These are phyloP conservation scores for Pseudozyma hubeiensis DNA, from an alignment of 1,284 basidiomycete genomes.

Conservation along the genomic window DNA sequence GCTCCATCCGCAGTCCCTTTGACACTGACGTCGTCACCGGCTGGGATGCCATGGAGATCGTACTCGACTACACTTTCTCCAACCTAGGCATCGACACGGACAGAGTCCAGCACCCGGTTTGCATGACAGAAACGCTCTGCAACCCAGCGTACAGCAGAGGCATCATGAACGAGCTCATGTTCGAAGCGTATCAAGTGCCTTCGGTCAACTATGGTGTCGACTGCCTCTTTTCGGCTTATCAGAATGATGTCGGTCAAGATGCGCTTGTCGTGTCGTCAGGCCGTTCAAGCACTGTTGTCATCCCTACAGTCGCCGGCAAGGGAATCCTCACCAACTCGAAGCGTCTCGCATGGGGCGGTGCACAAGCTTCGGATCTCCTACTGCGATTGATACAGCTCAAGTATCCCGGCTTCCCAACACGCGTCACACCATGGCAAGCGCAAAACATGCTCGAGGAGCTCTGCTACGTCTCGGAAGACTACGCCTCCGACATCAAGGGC, in stretches of 20 bases:
- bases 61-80: constrained; percentile 90
- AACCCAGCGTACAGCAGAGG: constrained; percentile 89
- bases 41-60: constrained; percentile 76
- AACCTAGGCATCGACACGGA: constrained; percentile 84
- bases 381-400: constrained; percentile 94
- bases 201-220: constrained; percentile 90
- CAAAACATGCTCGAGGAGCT: constrained; percentile 89
- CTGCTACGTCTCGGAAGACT: constrained; percentile 86
- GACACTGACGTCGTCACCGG: constrained; percentile 65
- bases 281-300: constrained; percentile 54
- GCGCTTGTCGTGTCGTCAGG: constrained; percentile 63
- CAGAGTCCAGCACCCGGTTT: constrained; percentile 85
- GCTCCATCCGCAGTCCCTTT: constrained; percentile 59
- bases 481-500: constrained; percentile 76
- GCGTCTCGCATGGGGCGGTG: constrained; percentile 90
- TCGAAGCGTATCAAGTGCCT: constrained; percentile 91
- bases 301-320: constrained; percentile 59
- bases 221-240: constrained; percentile 87
- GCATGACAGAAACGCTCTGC: constrained; percentile 92
- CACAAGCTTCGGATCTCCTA: constrained; percentile 89
- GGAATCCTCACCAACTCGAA: constrained; percentile 63
- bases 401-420: constrained; percentile 84
- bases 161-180: constrained; percentile 93
- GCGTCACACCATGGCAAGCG: constrained; percentile 73
- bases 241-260: constrained; percentile 57